These are phyloP conservation scores for Samsoniella hepiali DNA, from an alignment of 2,329 filamentous ascomycete species.

Conservation along the genomic window DNA sequence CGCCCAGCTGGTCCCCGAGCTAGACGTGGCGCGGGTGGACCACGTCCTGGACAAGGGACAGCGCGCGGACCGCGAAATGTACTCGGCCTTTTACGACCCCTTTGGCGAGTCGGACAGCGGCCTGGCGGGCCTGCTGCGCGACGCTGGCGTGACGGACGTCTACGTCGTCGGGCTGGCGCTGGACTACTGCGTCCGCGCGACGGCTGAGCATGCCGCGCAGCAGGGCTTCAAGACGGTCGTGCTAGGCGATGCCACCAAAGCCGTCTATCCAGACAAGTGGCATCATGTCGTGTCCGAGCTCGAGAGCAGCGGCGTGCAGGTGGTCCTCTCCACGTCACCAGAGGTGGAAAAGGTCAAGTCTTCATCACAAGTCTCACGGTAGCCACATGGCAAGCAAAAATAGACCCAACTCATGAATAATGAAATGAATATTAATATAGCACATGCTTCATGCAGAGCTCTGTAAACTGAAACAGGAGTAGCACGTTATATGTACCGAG, in stretches of 20 bases:
- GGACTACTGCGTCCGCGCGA: slow-evolving; percentile 84
- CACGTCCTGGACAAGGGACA: slow-evolving; percentile 73
- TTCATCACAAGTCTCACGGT: background rate
- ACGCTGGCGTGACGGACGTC: slow-evolving; percentile 66
- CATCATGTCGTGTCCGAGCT: slow-evolving; percentile 52
- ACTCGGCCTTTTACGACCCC: slow-evolving; percentile 83
- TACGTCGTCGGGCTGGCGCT: slow-evolving; percentile 82
- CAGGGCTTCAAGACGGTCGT: slow-evolving; percentile 77
- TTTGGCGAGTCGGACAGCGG: slow-evolving; percentile 65
- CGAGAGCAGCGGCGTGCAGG: slow-evolving; percentile 53
- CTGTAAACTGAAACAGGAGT: slow-evolving; percentile 1
- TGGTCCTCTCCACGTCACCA: slow-evolving; percentile 56
- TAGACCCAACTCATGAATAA: background rate
- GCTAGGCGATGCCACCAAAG: slow-evolving; percentile 72
- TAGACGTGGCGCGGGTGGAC: slow-evolving; percentile 60
- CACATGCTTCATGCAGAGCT: background rate
- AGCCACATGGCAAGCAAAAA: background rate
- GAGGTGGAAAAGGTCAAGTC: slow-evolving; percentile 52
- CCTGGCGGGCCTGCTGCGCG: slow-evolving; percentile 56
- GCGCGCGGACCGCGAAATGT: slow-evolving; percentile 79
- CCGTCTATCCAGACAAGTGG: slow-evolving; percentile 65
- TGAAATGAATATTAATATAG: slow-evolving; percentile 5
- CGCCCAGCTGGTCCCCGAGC: slow-evolving; percentile 68
- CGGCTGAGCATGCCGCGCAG: slow-evolving; percentile 71
- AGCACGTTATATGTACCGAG: slow-evolving; percentile 1